Evolutionary conservation across 1,139 yeast genomes (phyloP).

Genomic region (Wickerhamiella pararugosa): DNA sequence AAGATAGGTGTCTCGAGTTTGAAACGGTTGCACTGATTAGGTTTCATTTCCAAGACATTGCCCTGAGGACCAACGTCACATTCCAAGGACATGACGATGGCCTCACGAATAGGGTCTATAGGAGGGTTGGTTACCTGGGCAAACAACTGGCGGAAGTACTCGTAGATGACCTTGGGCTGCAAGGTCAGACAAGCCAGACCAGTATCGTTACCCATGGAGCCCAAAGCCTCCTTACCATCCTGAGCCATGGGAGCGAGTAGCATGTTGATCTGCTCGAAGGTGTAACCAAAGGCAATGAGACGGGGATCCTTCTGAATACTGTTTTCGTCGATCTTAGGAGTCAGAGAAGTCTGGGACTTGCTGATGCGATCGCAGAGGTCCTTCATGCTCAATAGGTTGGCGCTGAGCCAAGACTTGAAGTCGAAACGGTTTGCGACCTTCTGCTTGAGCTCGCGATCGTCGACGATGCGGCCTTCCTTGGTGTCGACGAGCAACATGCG

Average conservation of each 20-base stretch:
- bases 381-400: conserved; percentile 70
- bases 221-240: conserved; percentile 85
- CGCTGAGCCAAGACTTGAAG: conserved; percentile 85
- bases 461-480: conserved; percentile 81
- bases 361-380: conserved; percentile 51
- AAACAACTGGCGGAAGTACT: conserved; percentile 88
- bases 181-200: conserved; percentile 94
- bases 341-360: conserved; percentile 30
- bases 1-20: conserved; percentile 72
- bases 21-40: conserved; percentile 81
- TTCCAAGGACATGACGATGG: conserved; percentile 91
- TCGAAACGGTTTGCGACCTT: conserved; percentile 76
- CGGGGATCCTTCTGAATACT: conserved; percentile 68
- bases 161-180: conserved; percentile 81
- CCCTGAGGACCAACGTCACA: conserved; percentile 98
- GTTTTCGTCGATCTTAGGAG: conserved; percentile 23
- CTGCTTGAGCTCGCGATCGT: conserved; percentile 73
- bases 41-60: conserved; percentile 80
- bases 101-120: conserved; percentile 93
- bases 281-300: conserved; percentile 76
- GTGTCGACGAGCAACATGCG: conserved; percentile 94
- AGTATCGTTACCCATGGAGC: conserved; percentile 97
- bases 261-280: conserved; percentile 76
- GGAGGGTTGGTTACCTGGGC: conserved; percentile 99
- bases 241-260: conserved; percentile 87